Base-by-base conservation (phyloP, 73 alveolate genomes). In the Paramecium sonneborni region DNA sequence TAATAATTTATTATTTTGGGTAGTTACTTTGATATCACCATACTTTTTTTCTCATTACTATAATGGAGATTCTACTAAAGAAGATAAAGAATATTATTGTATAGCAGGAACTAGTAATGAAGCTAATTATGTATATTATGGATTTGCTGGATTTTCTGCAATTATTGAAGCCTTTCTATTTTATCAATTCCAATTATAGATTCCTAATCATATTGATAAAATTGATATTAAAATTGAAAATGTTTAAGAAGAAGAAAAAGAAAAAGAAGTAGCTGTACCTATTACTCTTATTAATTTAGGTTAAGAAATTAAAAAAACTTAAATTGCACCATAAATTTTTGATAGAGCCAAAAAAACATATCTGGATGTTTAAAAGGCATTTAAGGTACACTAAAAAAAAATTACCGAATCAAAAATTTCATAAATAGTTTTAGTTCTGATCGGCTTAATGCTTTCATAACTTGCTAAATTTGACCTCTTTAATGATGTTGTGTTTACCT, bases 391-490 rank as follows among this genome's bases (percentile, higher is more conserved):
- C 3, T 52, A 52, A 9, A 52, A 52, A 30, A 52, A 18, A 52
- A 52, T 52, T 1, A 14, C 7, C 15, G 68, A 52, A 52, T 52
- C 68, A 2, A 52, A 18, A 18, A n/a, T 18, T 21, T 52, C 18
- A 21, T 14, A 52, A 52, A 8, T 52, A 0, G 15, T 52, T 21
- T 1, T 52, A 9, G 68, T 52, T 0, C 68, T 52, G 6, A 3
- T 52, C 3, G 18, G 18, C 26, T 52, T 52, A 52, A 30, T 21
- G 14, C 10, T 74, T 21, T 74, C 87, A 0, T 67, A 86, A 76
- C 6, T 86, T 15, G 23, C 28, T 28, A 86, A 86, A 58, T 86
- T 62, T 86, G 87, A 62, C 20, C 55, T 86, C 21, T 86, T 34
- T 39, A 67, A 67, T 35, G 87, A 86, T 21, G 88, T 68, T 6